Percentiles rank a stretch among this genome's conserved stretches.
phyloP scores from a whole-genome alignment of 148 eudicot species.

The Nyssa sinensis region DNA sequence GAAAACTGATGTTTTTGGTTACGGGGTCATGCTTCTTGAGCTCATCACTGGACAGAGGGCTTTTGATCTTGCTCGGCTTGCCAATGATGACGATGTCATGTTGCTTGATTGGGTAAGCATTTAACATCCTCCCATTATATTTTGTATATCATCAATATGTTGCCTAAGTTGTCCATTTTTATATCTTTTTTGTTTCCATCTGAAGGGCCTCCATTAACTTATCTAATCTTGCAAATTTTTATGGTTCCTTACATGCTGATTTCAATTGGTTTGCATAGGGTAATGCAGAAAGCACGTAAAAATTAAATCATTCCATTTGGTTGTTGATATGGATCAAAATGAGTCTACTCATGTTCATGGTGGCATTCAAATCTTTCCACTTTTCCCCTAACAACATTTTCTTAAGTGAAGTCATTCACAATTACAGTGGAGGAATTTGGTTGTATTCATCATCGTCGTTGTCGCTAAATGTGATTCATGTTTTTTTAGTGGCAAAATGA shows the following conservation, averaged over 20 bases:
- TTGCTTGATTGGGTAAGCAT: slow-evolving; percentile 60
- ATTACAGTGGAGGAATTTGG: too few species aligned
- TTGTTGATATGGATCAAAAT: neutral
- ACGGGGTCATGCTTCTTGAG: slow-evolving; percentile 71
- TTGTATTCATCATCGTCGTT: neutral
- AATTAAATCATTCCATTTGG: neutral
- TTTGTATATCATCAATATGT: neutral
- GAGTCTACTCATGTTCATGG: neutral
- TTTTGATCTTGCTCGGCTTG: slow-evolving; percentile 62
- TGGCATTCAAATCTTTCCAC: too few species aligned
- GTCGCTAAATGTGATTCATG: neutral
- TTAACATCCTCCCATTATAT: slow-evolving; percentile 7
- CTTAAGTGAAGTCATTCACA: neutral
- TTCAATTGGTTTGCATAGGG: too few species aligned
- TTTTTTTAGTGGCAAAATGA: neutral
- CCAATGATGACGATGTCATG: slow-evolving; percentile 59
- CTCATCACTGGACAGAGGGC: slow-evolving; percentile 66
- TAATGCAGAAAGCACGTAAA: too few species aligned
- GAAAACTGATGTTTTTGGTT: slow-evolving; percentile 64
- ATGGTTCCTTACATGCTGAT: too few species aligned
- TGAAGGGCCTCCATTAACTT: neutral
- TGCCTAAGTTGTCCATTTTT: neutral
- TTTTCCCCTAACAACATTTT: neutral
- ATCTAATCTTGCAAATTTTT: neutral
- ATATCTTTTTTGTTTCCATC: neutral